Evolutionary conservation across 2,329 filamentous ascomycete species (phyloP).

Genomic region (Orbilia brochopaga): DNA sequence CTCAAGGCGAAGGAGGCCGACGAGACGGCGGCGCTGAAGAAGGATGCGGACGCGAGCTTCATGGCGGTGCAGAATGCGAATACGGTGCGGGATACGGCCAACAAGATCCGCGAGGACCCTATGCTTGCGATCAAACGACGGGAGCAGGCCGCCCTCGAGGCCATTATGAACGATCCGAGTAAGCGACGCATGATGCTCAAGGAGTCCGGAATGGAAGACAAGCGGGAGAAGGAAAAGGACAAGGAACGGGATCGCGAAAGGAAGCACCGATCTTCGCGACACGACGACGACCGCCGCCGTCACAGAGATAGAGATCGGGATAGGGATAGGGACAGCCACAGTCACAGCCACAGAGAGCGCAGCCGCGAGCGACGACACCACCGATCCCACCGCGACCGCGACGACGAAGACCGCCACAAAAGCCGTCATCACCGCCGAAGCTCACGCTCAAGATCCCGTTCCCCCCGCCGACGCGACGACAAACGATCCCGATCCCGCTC

Average conservation of each 20-base stretch:
- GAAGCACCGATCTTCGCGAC: conserved; percentile 52
- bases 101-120: conserved; percentile 89
- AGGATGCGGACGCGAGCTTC: conserved; percentile 69
- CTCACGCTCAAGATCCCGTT: conserved; percentile 47
- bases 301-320: conserved; percentile 59
- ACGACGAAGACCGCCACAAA: conserved; percentile 58
- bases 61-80: conserved; percentile 73
- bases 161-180: conserved; percentile 78
- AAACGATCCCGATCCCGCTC: conserved; percentile 10
- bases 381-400: conserved; percentile 57
- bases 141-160: conserved; percentile 79
- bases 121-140: conserved; percentile 91
- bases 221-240: conserved; percentile 56
- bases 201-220: conserved; percentile 58
- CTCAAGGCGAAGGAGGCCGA: conserved; percentile 81
- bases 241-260: conserved; percentile 58
- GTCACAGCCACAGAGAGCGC: conserved; percentile 55
- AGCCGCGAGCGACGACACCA: conserved; percentile 60
- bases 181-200: conserved; percentile 71
- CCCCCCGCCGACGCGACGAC: conserved; percentile 16
- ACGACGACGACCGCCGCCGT: conserved; percentile 51
- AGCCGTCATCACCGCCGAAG: conserved; percentile 53
- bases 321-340: conserved; percentile 41
- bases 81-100: conserved; percentile 76
- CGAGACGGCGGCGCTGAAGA: conserved; percentile 68